A percentile compares a stretch with the other conserved stretches of the same genome.
phyloP scores from a whole-genome alignment of 192 early-diverging fungal species.

The Phycomyces nitens region DNA sequence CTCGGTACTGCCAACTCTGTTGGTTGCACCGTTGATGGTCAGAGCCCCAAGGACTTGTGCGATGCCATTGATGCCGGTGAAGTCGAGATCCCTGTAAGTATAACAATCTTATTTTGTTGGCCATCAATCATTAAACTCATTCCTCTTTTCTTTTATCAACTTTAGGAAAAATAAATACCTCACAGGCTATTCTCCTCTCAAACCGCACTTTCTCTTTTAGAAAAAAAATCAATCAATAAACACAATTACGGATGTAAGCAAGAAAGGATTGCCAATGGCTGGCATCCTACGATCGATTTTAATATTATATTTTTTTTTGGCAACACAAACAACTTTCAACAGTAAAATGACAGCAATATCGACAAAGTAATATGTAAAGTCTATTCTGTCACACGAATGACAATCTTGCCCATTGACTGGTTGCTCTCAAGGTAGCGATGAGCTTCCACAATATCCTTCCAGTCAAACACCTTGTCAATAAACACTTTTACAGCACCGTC shows the following conservation, averaged over 20 bases:
- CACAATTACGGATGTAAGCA: constrained; percentile 8
- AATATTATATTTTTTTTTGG: neutral
- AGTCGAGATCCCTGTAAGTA: constrained; percentile 62
- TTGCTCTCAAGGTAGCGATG: constrained; percentile 67
- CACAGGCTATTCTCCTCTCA: constrained; percentile 2
- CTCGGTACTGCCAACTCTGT: constrained; percentile 92
- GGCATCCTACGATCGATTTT: neutral
- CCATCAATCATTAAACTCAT: too few species aligned
- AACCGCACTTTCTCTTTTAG: constrained; percentile 12
- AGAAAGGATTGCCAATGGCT: neutral
- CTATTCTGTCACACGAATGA: constrained; percentile 45
- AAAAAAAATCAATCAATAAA: constrained; percentile 12
- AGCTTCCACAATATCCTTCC: constrained; percentile 63
- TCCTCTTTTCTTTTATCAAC: constrained; percentile 3
- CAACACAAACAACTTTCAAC: constrained; percentile 3
- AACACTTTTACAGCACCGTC: constrained; percentile 41
- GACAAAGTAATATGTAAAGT: constrained; percentile 10
- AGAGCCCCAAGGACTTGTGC: constrained; percentile 84
- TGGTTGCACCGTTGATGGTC: constrained; percentile 98
- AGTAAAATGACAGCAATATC: neutral
- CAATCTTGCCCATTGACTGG: constrained; percentile 61
- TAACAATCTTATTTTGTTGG: too few species aligned
- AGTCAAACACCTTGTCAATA: constrained; percentile 60
- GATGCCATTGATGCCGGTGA: constrained; percentile 85
- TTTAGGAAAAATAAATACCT: constrained; percentile 28